Conservation (phyloP, 2,329 filamentous ascomycete genomes). For the Epichloe hybrida region DNA sequence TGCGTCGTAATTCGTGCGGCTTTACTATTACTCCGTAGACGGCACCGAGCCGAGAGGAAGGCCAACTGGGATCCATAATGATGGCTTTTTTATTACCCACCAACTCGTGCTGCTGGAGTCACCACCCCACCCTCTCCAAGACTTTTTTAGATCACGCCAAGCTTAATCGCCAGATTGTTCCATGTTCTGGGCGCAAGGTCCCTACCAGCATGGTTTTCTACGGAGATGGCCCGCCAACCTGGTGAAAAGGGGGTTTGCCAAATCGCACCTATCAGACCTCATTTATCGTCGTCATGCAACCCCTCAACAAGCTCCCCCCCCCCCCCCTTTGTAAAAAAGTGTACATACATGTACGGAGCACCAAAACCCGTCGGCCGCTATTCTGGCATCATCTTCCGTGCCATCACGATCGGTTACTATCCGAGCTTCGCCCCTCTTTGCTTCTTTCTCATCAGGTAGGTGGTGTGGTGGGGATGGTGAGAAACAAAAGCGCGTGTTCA, state of each 20-base stretch:
- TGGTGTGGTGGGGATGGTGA: too few species aligned
- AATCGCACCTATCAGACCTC: neutral
- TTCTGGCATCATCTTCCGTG: neutral
- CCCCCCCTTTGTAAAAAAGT: neutral
- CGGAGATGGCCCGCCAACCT: conserved; percentile 1
- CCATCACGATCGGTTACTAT: conserved; percentile 2
- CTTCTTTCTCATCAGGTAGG: neutral
- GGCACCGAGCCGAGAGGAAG: too few species aligned
- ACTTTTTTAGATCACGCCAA: neutral
- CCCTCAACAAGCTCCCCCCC: neutral
- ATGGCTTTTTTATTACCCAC: too few species aligned
- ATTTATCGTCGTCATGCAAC: neutral
- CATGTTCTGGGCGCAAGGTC: neutral
- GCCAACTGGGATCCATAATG: too few species aligned
- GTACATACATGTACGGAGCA: neutral
- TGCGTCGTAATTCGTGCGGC: too few species aligned
- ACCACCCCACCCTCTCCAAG: neutral
- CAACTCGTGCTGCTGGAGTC: neutral
- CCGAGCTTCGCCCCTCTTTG: neutral
- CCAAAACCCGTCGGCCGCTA: neutral
- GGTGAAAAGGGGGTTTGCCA: neutral
- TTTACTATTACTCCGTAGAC: too few species aligned
- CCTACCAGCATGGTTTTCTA: neutral
- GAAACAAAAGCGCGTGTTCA: too few species aligned
- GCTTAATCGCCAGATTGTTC: neutral